Percentiles rank a stretch among this genome's conserved stretches.
These are phyloP conservation scores for Trichophyton simii DNA, from an alignment of 2,329 filamentous ascomycete species.

Conservation along the genomic window DNA sequence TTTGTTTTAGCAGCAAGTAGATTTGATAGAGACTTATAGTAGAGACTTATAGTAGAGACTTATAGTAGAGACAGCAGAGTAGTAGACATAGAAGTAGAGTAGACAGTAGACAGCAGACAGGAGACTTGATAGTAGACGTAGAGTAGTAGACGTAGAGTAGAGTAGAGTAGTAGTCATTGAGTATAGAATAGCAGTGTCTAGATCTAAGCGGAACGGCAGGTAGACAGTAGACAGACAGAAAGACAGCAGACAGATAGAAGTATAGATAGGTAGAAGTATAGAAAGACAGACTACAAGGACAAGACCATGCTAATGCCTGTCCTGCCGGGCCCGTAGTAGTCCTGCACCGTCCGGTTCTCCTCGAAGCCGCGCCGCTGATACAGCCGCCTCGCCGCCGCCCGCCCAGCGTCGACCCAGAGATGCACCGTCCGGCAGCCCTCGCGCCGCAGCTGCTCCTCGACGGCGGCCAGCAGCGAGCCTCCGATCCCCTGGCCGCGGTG, in stretches of 20 bases:
- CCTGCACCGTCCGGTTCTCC: slow-evolving; percentile 33
- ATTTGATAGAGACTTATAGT: too few relatives aligned
- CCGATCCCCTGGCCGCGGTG: slow-evolving; percentile 38
- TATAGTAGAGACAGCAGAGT: too few relatives aligned
- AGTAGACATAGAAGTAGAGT: too few relatives aligned
- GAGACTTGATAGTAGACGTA: not conserved
- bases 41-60: too few relatives aligned
- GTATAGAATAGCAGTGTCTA: too few relatives aligned
- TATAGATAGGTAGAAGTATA: not conserved
- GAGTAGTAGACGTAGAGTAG: too few relatives aligned
- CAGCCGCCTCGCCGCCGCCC: slow-evolving; percentile 33
- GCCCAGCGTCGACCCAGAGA: slow-evolving; percentile 41
- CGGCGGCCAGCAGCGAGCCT: slow-evolving; percentile 32
- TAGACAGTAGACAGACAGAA: too few relatives aligned
- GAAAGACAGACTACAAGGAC: slow-evolving; percentile 13
- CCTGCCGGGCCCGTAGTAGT: slow-evolving; percentile 41
- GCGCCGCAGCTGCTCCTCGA: slow-evolving; percentile 31
- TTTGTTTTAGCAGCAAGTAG: too few relatives aligned
- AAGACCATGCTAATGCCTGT: slow-evolving; percentile 31
- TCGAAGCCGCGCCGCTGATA: slow-evolving; percentile 37
- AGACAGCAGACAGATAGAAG: too few relatives aligned
- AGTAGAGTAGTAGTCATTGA: too few relatives aligned
- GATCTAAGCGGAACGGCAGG: too few relatives aligned
- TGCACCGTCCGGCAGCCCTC: slow-evolving; percentile 39
- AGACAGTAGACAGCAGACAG: too few relatives aligned